Conservation (phyloP, 2,329 filamentous ascomycete genomes). For the Monilinia aucupariae region DNA sequence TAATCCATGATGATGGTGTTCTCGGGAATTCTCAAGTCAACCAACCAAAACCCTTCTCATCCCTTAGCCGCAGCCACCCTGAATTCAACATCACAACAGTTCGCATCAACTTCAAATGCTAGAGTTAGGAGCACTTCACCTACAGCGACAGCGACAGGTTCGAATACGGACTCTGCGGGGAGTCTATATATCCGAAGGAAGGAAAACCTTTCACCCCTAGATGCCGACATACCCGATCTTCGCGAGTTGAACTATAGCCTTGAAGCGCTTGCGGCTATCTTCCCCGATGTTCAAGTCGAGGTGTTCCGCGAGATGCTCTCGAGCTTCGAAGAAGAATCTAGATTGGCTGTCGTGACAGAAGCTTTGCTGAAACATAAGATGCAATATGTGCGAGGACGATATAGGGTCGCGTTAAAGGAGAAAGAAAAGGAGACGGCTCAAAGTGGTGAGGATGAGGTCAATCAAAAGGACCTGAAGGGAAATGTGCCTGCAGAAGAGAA, state of each 20-base stretch:
- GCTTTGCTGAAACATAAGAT: constrained; percentile 66
- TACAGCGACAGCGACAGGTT: constrained; percentile 26
- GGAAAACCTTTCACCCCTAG: constrained; percentile 45
- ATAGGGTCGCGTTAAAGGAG: constrained; percentile 42
- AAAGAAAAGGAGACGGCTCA: constrained; percentile 30
- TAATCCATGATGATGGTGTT: constrained; percentile 44
- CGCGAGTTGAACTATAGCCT: constrained; percentile 66
- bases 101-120: constrained; percentile 12
- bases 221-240: constrained; percentile 54
- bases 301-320: constrained; percentile 77
- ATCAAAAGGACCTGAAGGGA: constrained; percentile 7
- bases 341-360: constrained; percentile 72
- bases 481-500: constrained; percentile 54
- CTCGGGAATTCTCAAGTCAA: constrained; percentile 43
- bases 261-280: constrained; percentile 62
- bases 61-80: constrained; percentile 24
- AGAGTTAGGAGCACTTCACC: constrained; percentile 29
- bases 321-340: constrained; percentile 69
- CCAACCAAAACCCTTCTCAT: constrained; percentile 35
- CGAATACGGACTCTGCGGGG: constrained; percentile 17
- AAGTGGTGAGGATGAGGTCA: constrained; percentile 26
- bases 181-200: constrained; percentile 50
- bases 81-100: constrained; percentile 27
- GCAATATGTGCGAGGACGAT: constrained; percentile 65
- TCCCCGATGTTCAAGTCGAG: constrained; percentile 75